Evolutionary conservation across 1,284 basidiomycete genomes (phyloP).

Genomic region (Prillingera fragicola): DNA sequence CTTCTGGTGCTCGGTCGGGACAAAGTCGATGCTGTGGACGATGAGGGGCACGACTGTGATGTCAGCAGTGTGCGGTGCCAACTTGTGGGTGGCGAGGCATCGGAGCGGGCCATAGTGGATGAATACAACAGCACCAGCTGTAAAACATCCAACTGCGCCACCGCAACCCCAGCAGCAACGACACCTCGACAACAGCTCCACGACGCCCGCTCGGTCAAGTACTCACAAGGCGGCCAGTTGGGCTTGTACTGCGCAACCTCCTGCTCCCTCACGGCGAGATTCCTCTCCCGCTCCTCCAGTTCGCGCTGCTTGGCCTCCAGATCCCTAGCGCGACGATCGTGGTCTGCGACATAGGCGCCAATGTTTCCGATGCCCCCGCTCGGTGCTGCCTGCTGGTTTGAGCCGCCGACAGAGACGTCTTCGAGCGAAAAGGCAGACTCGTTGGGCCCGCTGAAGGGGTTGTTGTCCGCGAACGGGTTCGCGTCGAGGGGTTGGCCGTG

Average conservation of each 20-base stretch:
- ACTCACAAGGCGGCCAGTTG: constrained; percentile 48
- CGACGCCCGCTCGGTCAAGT: too few species aligned
- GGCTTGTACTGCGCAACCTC: constrained; percentile 35
- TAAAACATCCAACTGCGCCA: too few species aligned
- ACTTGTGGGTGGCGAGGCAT: too few species aligned
- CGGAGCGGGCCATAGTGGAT: too few species aligned
- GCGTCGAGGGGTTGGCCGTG: constrained; percentile 25
- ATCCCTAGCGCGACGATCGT: constrained; percentile 20
- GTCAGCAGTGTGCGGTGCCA: background rate
- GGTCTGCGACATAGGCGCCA: constrained; percentile 18
- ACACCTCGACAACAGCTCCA: too few species aligned
- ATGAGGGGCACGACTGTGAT: constrained; percentile 80
- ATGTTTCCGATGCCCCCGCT: constrained; percentile 18
- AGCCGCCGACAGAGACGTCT: constrained; percentile 5
- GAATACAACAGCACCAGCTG: too few species aligned
- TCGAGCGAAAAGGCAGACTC: constrained; percentile 41
- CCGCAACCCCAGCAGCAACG: too few species aligned
- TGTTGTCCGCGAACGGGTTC: constrained; percentile 36
- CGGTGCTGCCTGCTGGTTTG: constrained; percentile 8
- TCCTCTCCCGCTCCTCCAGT: constrained; percentile 31
- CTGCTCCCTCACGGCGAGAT: constrained; percentile 24
- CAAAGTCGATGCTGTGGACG: constrained; percentile 82
- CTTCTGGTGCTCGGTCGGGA: constrained; percentile 77
- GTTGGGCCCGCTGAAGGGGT: constrained; percentile 38
- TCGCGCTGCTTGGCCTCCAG: constrained; percentile 38